Percentiles rank a stretch among this genome's conserved stretches.
Conservation (phyloP, 2,329 filamentous ascomycete species). For the Neopestalotiopsis sp. region DNA sequence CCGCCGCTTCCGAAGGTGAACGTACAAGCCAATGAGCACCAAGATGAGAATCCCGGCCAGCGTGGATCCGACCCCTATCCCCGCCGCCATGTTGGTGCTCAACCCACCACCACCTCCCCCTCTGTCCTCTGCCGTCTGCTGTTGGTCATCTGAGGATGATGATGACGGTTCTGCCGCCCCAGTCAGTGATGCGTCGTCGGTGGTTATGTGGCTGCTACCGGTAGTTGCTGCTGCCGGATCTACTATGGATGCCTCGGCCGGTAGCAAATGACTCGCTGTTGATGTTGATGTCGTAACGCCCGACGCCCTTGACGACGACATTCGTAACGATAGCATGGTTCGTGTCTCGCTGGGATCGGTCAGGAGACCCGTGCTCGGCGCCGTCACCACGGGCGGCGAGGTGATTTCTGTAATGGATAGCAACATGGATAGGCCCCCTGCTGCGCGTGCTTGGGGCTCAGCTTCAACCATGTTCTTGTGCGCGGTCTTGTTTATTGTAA, state of each 20-base stretch:
- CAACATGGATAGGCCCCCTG: not conserved
- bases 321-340: no score
- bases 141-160: not conserved
- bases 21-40: slow-evolving; percentile 5
- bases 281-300: no score
- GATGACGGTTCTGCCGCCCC: no score
- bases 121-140: not conserved
- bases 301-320: no score
- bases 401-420: slow-evolving; percentile 4
- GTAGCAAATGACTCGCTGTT: no score
- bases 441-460: no score
- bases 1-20: not conserved
- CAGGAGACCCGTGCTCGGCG: not conserved
- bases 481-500: no score
- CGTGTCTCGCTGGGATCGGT: not conserved
- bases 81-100: slow-evolving; percentile 18
- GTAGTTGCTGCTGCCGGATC: no score
- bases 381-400: not conserved
- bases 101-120: slow-evolving; percentile 4
- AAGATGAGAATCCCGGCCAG: slow-evolving; percentile 17
- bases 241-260: no score
- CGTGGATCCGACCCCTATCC: slow-evolving; percentile 20
- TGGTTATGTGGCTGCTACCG: no score
- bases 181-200: no score
- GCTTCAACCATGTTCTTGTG: no score